phyloP scores from a whole-genome alignment of 345 rosid species.

The Punica granatum region DNA sequence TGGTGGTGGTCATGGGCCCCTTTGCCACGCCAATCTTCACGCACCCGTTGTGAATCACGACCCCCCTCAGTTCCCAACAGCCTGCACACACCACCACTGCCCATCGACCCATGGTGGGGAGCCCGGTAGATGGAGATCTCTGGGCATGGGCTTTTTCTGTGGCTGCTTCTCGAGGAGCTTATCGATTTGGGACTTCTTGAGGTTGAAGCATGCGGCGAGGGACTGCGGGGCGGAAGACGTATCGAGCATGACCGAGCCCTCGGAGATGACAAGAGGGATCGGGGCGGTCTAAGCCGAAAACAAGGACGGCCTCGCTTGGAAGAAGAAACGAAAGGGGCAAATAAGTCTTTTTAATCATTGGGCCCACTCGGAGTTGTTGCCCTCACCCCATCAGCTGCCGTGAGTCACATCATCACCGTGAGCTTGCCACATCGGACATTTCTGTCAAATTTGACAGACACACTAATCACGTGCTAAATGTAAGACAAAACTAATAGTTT shows the following conservation, averaged over 20 bases:
- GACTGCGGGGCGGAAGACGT: slow-evolving; percentile 17
- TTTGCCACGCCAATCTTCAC: slow-evolving; percentile 45
- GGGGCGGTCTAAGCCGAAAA: slow-evolving; percentile 40
- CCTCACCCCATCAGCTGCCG: too few relatives aligned
- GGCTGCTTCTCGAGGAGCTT: slow-evolving; percentile 13
- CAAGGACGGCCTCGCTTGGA: background rate
- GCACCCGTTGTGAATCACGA: slow-evolving; percentile 72
- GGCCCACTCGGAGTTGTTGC: too few relatives aligned
- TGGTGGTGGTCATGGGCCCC: too few relatives aligned
- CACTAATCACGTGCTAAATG: too few relatives aligned
- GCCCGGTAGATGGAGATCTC: slow-evolving; percentile 43
- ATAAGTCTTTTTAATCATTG: too few relatives aligned
- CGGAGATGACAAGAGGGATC: slow-evolving; percentile 22
- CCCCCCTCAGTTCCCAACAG: slow-evolving; percentile 26
- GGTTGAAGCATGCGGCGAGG: slow-evolving; percentile 61
- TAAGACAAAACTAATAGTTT: too few relatives aligned
- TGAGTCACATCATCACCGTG: too few relatives aligned
- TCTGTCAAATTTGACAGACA: too few relatives aligned
- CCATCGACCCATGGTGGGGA: slow-evolving; percentile 12
- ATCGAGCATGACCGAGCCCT: background rate
- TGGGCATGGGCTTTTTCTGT: slow-evolving; percentile 16
- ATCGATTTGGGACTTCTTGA: slow-evolving; percentile 45
- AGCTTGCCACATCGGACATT: too few relatives aligned
- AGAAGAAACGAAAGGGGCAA: too few relatives aligned
- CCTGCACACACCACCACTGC: slow-evolving; percentile 27